phyloP scores from a whole-genome alignment of 2,329 filamentous ascomycete genomes.

The Tympanopsis confertula region DNA sequence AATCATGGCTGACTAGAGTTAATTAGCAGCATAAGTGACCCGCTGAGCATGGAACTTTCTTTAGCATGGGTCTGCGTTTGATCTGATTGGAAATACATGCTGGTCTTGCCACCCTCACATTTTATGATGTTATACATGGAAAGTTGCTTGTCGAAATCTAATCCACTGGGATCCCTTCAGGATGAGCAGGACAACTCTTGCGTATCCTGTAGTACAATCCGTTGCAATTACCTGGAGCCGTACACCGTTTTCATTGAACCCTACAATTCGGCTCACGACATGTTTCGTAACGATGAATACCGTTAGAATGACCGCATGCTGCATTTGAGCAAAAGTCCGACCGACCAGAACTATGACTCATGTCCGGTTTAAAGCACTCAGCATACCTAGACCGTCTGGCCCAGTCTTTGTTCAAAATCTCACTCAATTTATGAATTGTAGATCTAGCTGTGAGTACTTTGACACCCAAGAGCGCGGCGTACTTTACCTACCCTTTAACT shows the following conservation, averaged over 20 bases:
- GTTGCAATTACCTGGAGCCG: not conserved
- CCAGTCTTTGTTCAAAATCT: too few species aligned
- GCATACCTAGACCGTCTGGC: too few species aligned
- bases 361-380: too few species aligned
- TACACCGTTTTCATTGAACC: not conserved
- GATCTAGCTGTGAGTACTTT: too few species aligned
- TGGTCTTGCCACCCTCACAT: not conserved
- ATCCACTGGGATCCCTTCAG: not conserved
- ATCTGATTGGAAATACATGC: too few species aligned
- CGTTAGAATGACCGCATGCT: not conserved
- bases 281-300: not conserved
- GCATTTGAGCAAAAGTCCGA: not conserved
- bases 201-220: not conserved
- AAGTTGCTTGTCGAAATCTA: not conserved
- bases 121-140: not conserved
- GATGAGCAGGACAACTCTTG: not conserved
- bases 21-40: too few species aligned
- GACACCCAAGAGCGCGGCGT: too few species aligned
- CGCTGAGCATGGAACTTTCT: too few species aligned
- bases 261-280: not conserved
- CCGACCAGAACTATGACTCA: not conserved
- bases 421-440: too few species aligned
- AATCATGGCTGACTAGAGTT: not conserved
- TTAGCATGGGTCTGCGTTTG: too few species aligned
- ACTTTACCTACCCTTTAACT: too few species aligned